phyloP scores from a whole-genome alignment of 257 asterid species.

The Solanum lignicaule region DNA sequence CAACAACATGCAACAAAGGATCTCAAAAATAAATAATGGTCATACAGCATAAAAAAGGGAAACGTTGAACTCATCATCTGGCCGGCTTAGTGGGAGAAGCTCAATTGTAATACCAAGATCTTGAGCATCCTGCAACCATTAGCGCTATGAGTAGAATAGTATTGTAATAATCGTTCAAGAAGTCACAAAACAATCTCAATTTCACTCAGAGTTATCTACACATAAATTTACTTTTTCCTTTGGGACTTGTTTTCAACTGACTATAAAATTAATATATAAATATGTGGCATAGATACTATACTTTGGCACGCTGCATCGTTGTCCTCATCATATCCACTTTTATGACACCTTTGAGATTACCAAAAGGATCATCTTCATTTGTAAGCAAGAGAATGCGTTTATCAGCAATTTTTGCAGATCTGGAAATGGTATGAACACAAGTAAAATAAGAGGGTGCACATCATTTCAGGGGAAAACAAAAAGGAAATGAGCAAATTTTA shows the following conservation, averaged over 20 bases:
- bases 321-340: constrained; percentile 95
- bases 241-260: neutral
- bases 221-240: neutral
- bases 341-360: constrained; percentile 63
- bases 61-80: constrained; percentile 67
- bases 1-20: neutral
- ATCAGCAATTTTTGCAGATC: constrained; percentile 73
- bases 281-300: constrained; percentile 12
- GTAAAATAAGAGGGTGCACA: neutral
- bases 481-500: constrained; percentile 9
- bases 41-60: constrained; percentile 84
- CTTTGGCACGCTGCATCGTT: constrained; percentile 91
- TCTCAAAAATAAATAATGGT: constrained; percentile 1
- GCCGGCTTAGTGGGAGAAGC: constrained; percentile 75
- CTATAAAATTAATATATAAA: neutral
- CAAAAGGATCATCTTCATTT: constrained; percentile 98
- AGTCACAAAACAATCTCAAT: neutral
- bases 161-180: neutral
- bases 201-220: neutral
- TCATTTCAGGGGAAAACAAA: neutral
- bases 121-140: constrained; percentile 73
- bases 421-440: constrained; percentile 17
- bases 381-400: constrained; percentile 81
- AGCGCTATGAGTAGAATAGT: neutral
- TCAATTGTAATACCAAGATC: constrained; percentile 89